Conservation (phyloP, 78 protist species). For the Dictyostelium capitatum region DNA sequence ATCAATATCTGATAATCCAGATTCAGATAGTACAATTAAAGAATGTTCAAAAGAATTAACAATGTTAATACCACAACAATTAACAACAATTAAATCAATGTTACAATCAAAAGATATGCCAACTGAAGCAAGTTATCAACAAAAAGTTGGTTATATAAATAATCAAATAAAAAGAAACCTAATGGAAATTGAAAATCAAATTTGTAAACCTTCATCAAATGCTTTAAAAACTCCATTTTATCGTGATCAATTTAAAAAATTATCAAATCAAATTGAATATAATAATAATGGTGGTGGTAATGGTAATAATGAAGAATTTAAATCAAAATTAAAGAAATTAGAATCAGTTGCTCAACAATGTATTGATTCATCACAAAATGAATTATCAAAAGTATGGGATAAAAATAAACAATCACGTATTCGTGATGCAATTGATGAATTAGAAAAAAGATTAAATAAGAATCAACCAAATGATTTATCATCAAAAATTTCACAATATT, state of each 20-base stretch:
- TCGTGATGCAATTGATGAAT: slow-evolving; percentile 36
- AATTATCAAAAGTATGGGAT: slow-evolving; percentile 8
- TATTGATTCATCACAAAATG: background rate
- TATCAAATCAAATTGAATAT: background rate
- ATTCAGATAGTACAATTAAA: background rate
- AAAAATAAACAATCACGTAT: slow-evolving; percentile 28
- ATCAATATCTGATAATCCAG: background rate
- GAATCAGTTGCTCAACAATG: background rate
- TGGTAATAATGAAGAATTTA: background rate
- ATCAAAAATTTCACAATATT: background rate
- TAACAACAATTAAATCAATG: slow-evolving; percentile 43
- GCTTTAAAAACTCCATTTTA: background rate
- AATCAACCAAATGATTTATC: background rate
- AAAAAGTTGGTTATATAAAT: background rate
- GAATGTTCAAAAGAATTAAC: slow-evolving; percentile 36
- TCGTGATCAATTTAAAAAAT: background rate
- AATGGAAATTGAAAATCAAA: slow-evolving; percentile 15
- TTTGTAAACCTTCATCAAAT: background rate
- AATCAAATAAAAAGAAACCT: slow-evolving; percentile 42
- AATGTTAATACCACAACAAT: slow-evolving; percentile 40
- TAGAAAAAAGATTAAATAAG: slow-evolving; percentile 21
- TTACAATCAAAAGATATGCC: slow-evolving; percentile 26
- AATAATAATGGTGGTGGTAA: background rate
- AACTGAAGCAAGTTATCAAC: slow-evolving; percentile 2
- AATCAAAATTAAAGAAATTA: background rate